These are phyloP conservation scores for Arthrobotrys entomopaga DNA, from an alignment of 2,329 filamentous ascomycete species.

Conservation along the genomic window DNA sequence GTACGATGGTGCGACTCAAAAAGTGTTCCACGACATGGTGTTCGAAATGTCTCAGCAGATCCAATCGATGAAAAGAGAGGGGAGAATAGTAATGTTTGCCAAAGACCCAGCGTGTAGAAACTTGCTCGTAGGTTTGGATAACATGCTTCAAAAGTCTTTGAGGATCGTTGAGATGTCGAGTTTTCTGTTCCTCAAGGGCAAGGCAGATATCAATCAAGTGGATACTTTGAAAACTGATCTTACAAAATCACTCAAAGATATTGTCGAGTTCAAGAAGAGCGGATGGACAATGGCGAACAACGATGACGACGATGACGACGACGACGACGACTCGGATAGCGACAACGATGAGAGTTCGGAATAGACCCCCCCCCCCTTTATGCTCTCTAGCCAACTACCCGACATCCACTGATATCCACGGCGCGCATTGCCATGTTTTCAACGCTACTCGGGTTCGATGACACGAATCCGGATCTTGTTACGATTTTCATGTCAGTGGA, in stretches of 20 bases:
- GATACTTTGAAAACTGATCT: conserved; percentile 40
- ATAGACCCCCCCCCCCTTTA: conserved; percentile 20
- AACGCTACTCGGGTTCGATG: too few relatives aligned
- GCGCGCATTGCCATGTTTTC: too few relatives aligned
- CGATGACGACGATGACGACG: conserved; percentile 26
- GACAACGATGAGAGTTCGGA: conserved; percentile 31
- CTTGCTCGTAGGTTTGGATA: conserved; percentile 39
- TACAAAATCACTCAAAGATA: conserved; percentile 24
- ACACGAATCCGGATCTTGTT: too few relatives aligned
- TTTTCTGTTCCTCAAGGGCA: conserved; percentile 51
- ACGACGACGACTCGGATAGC: conserved; percentile 29
- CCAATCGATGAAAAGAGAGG: conserved; percentile 51
- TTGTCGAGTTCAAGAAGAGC: conserved; percentile 49
- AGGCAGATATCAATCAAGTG: conserved; percentile 39
- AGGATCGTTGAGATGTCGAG: conserved; percentile 43
- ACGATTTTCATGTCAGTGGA: too few relatives aligned
- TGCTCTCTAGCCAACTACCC: too few relatives aligned
- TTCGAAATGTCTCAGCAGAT: conserved; percentile 55
- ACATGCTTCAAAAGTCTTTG: conserved; percentile 49
- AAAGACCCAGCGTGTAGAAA: conserved; percentile 49
- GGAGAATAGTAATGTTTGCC: conserved; percentile 54
- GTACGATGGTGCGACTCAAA: conserved; percentile 52
- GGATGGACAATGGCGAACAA: conserved; percentile 45
- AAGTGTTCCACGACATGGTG: conserved; percentile 52
- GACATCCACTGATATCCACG: too few relatives aligned